Base-by-base conservation (phyloP, 345 rosid species). In the Lepidium sativum region DNA sequence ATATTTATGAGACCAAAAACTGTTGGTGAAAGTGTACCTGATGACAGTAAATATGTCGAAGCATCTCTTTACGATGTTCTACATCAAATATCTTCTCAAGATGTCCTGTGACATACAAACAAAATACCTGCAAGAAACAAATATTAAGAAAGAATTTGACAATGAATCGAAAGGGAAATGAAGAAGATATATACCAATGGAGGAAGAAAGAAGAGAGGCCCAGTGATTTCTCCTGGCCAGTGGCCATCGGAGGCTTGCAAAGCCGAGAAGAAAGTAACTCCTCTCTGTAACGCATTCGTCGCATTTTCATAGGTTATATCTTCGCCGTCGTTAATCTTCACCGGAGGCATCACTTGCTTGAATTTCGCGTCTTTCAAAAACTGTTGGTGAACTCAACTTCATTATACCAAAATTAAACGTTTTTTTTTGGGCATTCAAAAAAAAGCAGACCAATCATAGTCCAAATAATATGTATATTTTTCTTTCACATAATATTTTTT, bases 201-300 rank as follows among this genome's bases (percentile, higher is more conserved):
- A 45, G 87, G 87, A 44, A 86, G 80, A 71, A 84, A 81, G 69
- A 84, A 86, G 71, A 76, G 60, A 31, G 92, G 83, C 12, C 92
- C 89, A 23, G 87, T 77, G 25, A 69, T 69, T 64, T 86, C 92
- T 15, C 77, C 75, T 6, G 89, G 92, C 89, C 89, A 86, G 63
- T 86, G 89, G 29, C 89, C 89, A 54, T 84, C 86, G 45, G 80
- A 81, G 8, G 87, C 80, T 23, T 84, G 92, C 32, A 84, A 54
- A 59, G 85, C 80, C 10, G 92, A 78, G 76, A 63, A 82, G 63
- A 79, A 84, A 53, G 67, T 53, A 15, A 80, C 63, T 27, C 82
- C 89, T 65, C 92, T 70, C 57, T 74, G 67, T 16, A 82, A 60
- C 17, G 84, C 80, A 39, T 56, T 8, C 29, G 75, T 82, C 48